phyloP scores from a whole-genome alignment of 2,329 filamentous ascomycete species.

The Sordariomycetes sp. region DNA sequence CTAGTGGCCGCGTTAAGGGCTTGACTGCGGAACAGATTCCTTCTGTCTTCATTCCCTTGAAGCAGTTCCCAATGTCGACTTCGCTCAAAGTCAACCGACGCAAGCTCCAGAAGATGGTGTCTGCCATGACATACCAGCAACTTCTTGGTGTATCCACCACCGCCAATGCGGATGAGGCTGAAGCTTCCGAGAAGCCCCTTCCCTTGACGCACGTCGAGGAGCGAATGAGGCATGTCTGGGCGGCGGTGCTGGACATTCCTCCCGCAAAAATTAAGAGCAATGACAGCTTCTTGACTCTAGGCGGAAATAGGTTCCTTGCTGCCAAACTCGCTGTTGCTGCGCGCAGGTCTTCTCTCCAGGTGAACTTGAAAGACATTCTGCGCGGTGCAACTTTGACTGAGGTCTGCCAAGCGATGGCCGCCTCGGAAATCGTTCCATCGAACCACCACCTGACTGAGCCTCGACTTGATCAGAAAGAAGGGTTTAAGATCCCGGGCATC shows the following conservation, averaged over 20 bases:
- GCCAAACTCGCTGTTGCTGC: conserved; percentile 33
- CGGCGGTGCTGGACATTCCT: conserved; percentile 28
- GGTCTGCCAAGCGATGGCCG: conserved; percentile 24
- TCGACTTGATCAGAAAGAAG: not conserved
- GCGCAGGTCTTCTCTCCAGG: conserved; percentile 28
- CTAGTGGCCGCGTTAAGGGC: not conserved
- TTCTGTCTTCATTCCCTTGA: conserved; percentile 36
- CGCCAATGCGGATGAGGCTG: conserved; percentile 24
- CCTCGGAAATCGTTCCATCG: conserved; percentile 4
- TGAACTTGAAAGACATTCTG: conserved; percentile 34
- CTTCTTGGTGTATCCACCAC: conserved; percentile 30
- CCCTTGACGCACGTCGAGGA: conserved; percentile 38
- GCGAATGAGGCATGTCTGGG: conserved; percentile 38
- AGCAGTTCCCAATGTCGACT: conserved; percentile 35
- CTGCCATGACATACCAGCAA: conserved; percentile 30
- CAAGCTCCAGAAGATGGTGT: conserved; percentile 34
- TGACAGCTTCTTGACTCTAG: conserved; percentile 35
- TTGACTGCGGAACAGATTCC: conserved; percentile 30
- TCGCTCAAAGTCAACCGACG: conserved; percentile 41
- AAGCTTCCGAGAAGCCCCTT: conserved; percentile 30
- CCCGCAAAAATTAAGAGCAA: conserved; percentile 28
- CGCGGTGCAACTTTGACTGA: conserved; percentile 31
- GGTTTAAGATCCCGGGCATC: conserved; percentile 4
- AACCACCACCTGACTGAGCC: not conserved
- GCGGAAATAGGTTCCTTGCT: conserved; percentile 36